Evolutionary conservation across 345 rosid genomes (phyloP), one percentile per base, ranked within the genome.

Genomic region (Corchorus capsularis): DNA sequence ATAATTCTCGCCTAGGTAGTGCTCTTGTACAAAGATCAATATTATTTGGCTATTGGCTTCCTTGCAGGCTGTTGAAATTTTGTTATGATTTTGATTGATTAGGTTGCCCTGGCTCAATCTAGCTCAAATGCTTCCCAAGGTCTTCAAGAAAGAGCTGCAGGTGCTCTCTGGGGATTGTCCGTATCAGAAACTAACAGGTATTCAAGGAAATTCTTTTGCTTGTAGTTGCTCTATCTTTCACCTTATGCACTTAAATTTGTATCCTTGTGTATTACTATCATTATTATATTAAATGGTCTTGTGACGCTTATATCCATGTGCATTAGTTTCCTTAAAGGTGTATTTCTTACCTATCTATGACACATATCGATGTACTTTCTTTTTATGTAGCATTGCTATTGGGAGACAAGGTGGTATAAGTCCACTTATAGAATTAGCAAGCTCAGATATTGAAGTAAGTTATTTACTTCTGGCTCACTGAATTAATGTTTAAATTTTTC

Each of bases 111-210:
- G 15, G 97, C 96, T 59, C 94, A 91, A 76, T 88, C 97, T 32
- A 89, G 97, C 77, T 85, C 94, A 64, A 91, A 83, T 87, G 91
- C 94, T 67, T 92, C 98, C 37, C 87, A 89, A 55, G 98, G 97
- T 85, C 98, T 94, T 85, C 97, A 94, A 87, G 97, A 94, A 83
- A 89, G 98, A 83, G 98, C 97, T 20, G 98, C 94, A 45, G 94
- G 97, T 80, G 98, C 98, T 76, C 94, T 94, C 22, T 92, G 94
- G 98, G 98, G 98, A 76, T 86, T 92, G 81, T 92, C 98, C 0
- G 97, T 94, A 47, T 92, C 96, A 57, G 96, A 94, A 87, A 87
- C 92, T 76, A 94, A 92, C 80, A 92, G 97, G 98, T 94, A 73
- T 50, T 69, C 4, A 1, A 34, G 22, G 60, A 53, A 50, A 50